Conservation (phyloP, 2,329 filamentous ascomycete species). For the Penicillium sp. region DNA sequence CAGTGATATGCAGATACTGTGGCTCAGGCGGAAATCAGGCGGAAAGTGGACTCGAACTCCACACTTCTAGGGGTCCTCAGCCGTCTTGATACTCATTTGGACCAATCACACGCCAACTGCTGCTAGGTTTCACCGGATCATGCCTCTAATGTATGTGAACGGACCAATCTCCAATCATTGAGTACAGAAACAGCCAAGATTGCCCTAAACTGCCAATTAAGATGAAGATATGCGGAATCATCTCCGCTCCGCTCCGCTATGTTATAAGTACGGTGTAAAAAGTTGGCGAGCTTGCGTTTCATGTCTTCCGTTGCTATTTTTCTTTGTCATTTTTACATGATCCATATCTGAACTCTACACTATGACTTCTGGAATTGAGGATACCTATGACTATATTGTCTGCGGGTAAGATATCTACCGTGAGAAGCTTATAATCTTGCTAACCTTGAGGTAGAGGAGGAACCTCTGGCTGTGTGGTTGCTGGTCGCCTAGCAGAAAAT, state of each 20-base stretch:
- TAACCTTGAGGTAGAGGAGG: conserved; percentile 38
- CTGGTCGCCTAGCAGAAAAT: conserved; percentile 49
- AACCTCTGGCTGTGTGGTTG: conserved; percentile 51
- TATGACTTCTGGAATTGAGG: conserved; percentile 15
- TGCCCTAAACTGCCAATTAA: background rate
- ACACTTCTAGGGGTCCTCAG: background rate
- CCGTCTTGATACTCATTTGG: background rate
- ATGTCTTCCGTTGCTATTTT: background rate
- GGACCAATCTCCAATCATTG: background rate
- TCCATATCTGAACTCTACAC: background rate
- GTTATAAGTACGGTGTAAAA: background rate
- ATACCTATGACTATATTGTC: conserved; percentile 31
- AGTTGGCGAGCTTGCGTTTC: background rate
- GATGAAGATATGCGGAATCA: background rate
- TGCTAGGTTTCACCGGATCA: background rate
- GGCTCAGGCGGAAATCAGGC: background rate
- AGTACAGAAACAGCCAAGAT: background rate
- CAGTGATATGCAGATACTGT: background rate
- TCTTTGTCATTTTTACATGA: background rate
- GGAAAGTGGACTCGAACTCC: background rate
- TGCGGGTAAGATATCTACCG: conserved; percentile 25
- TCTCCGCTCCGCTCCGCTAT: background rate
- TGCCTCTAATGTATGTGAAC: background rate
- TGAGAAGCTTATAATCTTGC: background rate
- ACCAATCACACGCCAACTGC: background rate